Evolutionary conservation across 2,329 filamentous ascomycete species (phyloP), one percentile per base, ranked within the genome.

Genomic region (Pseudogymnoascus sp.): DNA sequence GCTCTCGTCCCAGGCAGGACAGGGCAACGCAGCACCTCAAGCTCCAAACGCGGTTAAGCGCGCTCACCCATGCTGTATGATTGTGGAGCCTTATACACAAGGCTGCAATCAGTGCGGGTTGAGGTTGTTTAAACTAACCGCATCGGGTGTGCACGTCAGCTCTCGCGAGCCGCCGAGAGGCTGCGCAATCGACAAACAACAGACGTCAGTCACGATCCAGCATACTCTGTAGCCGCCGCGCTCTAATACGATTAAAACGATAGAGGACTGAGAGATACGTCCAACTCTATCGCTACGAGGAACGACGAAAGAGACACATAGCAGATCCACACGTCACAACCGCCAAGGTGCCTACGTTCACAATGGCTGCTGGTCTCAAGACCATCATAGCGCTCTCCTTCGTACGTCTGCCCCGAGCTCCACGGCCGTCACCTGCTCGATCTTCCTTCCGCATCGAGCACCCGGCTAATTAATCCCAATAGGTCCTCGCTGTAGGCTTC

Each of bases 371-470:
- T 71, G 95, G 95, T 75, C 87, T 99, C 74, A 97, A 97, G 81
- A 99, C 95, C 70, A 99, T 99, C 79, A 99, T 99, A 77, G 91
- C 91, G 68, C 90, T 99, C 71, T 97, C 95, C 75, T 99, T 99
- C 79, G 95, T 90, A 84, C 63, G 85, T 70, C 34, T 29, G 7
- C 61, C 47, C 45, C 16, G 31, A 12, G 4, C 39, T 54, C 36
- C 11, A 8, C 26, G 29, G 6, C 57, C 54, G 63, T 63, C n/a
- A 45, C 45, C 34, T n/a, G 5, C 36, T 11, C 7, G 4, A 40
- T 18, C 23, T 40, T n/a, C 14, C 10, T 6, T 16, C 18, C 11
- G 12, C 36, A 4, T 16, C 29, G 11, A 45, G 5, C 7, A 4
- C 23, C 5, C 6, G 14, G 40, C 67, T 70, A 62, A 69, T 42